Percentiles rank a stretch among this genome's conserved stretches.
Conservation (phyloP, 2,329 filamentous ascomycete species). For the Colletotrichum tofieldiae region DNA sequence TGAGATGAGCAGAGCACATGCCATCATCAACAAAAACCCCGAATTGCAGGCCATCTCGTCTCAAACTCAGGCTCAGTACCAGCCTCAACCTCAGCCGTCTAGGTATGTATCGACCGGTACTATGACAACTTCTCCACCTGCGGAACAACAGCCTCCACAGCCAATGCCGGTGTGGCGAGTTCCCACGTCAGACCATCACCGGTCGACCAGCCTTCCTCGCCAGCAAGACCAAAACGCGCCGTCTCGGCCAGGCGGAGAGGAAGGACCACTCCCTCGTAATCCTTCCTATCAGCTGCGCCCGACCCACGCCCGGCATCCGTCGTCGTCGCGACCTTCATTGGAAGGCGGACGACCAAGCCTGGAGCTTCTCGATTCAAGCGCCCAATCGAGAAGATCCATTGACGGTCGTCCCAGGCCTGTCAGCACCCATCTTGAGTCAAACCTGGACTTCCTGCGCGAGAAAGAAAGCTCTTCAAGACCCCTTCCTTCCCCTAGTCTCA, state of each 20-base stretch:
- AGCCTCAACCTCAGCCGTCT: conserved; percentile 46
- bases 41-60: conserved; percentile 73
- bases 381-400: conserved; percentile 58
- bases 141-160: conserved; percentile 66
- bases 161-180: conserved; percentile 41
- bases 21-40: conserved; percentile 75
- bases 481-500: conserved; percentile 53
- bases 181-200: conserved; percentile 46
- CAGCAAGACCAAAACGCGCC: conserved; percentile 44
- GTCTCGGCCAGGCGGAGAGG: conserved; percentile 26
- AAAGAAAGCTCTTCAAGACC: conserved; percentile 72
- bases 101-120: conserved; percentile 77
- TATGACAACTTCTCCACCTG: conserved; percentile 78
- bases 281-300: conserved; percentile 48
- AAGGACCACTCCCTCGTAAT: conserved; percentile 47
- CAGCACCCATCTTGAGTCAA: conserved; percentile 88
- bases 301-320: conserved; percentile 56
- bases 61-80: conserved; percentile 51
- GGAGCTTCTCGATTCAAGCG: conserved; percentile 75
- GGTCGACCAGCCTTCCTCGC: conserved; percentile 50
- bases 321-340: conserved; percentile 77
- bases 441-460: conserved; percentile 86
- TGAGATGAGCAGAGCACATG: conserved; percentile 73
- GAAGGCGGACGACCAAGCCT: conserved; percentile 78
- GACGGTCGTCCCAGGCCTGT: conserved; percentile 78